Conservation (phyloP, 202 grass and related monocot genomes). For the Carex arenaria region DNA sequence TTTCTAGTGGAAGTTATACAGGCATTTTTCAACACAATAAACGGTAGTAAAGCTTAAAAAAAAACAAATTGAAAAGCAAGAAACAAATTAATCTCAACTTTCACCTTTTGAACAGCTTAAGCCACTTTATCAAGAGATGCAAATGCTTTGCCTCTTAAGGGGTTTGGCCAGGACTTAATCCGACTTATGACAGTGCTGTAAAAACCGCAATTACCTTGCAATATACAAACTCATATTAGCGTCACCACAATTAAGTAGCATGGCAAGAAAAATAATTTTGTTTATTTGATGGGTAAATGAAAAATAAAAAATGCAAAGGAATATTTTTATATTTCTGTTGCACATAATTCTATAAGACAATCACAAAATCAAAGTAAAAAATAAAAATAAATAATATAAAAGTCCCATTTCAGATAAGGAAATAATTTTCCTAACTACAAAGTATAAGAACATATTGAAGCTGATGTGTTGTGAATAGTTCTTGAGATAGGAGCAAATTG, state of each 20-base stretch:
- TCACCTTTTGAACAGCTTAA: constrained; percentile 83
- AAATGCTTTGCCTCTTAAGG: constrained; percentile 88
- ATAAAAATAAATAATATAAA: neutral
- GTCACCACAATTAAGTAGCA: constrained; percentile 1
- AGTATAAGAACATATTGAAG: neutral
- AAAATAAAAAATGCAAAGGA: neutral
- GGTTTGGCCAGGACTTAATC: constrained; percentile 86
- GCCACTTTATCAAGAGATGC: constrained; percentile 90
- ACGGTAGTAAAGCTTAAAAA: neutral
- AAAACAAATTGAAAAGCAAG: neutral
- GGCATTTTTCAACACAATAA: neutral
- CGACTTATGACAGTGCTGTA: constrained; percentile 62
- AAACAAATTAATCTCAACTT: neutral
- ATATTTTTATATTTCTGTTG: neutral
- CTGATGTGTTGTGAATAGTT: neutral
- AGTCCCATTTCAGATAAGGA: neutral
- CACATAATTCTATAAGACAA: neutral
- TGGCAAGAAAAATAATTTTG: neutral
- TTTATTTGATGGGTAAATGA: neutral
- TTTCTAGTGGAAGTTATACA: neutral
- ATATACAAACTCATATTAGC: constrained; percentile 16
- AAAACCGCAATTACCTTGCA: constrained; percentile 60
- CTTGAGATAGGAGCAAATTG: neutral
- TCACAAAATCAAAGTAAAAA: neutral
- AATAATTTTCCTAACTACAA: neutral